Base-by-base conservation (phyloP, 768 basidiomycete genomes). In the Trametes gibbosa region DNA sequence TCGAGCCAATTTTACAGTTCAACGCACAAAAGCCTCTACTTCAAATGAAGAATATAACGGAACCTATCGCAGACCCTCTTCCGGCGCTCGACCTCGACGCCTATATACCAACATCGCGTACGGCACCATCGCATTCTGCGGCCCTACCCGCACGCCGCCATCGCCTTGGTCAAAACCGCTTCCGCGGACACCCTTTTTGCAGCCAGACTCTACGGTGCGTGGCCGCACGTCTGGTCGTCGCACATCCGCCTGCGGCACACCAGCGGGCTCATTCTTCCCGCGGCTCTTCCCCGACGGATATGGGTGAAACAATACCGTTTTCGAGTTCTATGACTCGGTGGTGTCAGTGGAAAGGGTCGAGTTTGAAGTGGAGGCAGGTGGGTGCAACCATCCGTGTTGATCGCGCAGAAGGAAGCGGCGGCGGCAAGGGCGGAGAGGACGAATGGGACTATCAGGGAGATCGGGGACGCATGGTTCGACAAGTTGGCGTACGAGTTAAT, bases 241-340 rank as follows among this genome's bases (percentile, higher is more conserved):
- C 77, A 80, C 58, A 21, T 77, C 21, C 73, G 75, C 23, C 25
- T 63, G 17, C 34, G 2, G 46, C 74, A 37, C 54, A 45, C 16
- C 65, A 66, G 53, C 32, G 35, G 21, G 1, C 34, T 70, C 5
- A 21, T 54, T 9, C 49, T 67, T 2, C 68, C 72, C 6, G 58
- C n/a, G 60, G 3, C 64, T 76, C 1, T 78, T 72, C 60, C 71
- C 74, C 0, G n/a, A 70, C 0, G 76, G 78, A 5, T 78, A 73
- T 45, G 76, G 79, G 8, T 2, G 1, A 23, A 59, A 59, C 37
- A 52, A 16, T 25, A 63, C 40, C 10, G 52, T 57, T 2, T 63
- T 63, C 56, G 56, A 53, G 53, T 54, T 49, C 47, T 53, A 37
- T 25, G 51, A 52, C 29, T 27, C 37, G 27, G 53, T 37, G 14